Evolutionary conservation across 345 rosid species (phyloP).

Genomic region (Lepidium didymum): DNA sequence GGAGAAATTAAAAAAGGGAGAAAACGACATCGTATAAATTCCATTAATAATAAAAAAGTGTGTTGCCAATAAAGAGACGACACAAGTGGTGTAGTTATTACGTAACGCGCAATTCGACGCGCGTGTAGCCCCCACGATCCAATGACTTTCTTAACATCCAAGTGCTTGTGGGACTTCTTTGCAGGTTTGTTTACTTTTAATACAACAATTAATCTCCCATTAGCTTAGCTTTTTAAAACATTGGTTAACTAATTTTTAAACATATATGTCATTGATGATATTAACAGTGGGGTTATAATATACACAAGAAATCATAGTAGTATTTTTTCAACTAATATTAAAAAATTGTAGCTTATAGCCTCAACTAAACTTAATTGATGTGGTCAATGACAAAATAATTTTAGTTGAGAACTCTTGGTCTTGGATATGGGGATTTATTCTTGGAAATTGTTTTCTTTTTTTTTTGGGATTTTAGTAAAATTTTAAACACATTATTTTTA

Average conservation of each 20-base stretch:
- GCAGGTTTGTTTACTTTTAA: neutral
- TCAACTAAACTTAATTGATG: neutral
- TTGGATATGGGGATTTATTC: neutral
- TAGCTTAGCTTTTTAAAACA: too few species aligned
- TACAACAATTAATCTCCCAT: neutral
- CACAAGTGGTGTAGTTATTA: slow-evolving; percentile 22
- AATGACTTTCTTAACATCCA: slow-evolving; percentile 27
- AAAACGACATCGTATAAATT: slow-evolving; percentile 24
- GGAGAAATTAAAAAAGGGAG: slow-evolving; percentile 4
- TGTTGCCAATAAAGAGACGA: slow-evolving; percentile 23
- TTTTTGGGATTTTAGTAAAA: too few species aligned
- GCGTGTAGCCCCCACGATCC: slow-evolving; percentile 12
- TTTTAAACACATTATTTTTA: too few species aligned
- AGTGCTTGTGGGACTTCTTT: slow-evolving; percentile 20
- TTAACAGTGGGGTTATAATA: neutral
- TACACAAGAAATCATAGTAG: neutral
- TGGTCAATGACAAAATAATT: neutral
- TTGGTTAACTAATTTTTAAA: too few species aligned
- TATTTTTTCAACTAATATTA: neutral
- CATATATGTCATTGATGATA: neutral
- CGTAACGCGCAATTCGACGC: slow-evolving; percentile 18
- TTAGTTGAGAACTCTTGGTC: neutral
- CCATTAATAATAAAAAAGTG: slow-evolving; percentile 8
- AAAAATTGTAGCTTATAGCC: neutral
- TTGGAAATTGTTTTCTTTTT: too few species aligned